Conservation (phyloP, 2,329 filamentous ascomycete genomes). For the Dactylonectria macrodidyma region DNA sequence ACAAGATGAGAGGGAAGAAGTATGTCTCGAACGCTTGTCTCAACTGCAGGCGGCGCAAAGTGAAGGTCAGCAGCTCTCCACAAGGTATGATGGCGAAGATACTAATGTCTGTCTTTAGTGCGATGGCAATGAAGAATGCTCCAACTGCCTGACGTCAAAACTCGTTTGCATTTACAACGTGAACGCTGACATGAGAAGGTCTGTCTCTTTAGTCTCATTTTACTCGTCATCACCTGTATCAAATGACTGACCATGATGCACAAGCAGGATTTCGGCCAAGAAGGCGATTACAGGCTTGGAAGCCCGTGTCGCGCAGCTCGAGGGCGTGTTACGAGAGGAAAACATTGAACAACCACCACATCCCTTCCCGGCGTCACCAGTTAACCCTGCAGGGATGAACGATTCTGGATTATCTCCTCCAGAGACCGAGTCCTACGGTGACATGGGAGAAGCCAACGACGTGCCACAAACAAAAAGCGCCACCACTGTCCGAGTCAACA, state of each 20-base stretch:
- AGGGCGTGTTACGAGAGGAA: background rate
- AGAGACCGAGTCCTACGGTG: too few relatives aligned
- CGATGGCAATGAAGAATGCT: slow-evolving; percentile 16
- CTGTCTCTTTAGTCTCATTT: too few relatives aligned
- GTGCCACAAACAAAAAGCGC: too few relatives aligned
- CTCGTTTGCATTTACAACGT: slow-evolving; percentile 23
- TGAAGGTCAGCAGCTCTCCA: slow-evolving; percentile 15
- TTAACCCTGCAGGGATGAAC: too few relatives aligned
- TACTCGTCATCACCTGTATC: background rate
- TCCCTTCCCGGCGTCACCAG: too few relatives aligned
- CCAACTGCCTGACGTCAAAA: slow-evolving; percentile 21
- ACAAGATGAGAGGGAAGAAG: slow-evolving; percentile 15
- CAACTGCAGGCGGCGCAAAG: slow-evolving; percentile 25
- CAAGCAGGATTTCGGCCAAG: background rate
- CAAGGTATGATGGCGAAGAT: background rate
- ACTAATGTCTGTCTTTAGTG: background rate
- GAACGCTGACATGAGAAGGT: slow-evolving; percentile 27
- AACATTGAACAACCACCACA: background rate
- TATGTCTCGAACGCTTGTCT: slow-evolving; percentile 27
- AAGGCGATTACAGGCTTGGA: background rate
- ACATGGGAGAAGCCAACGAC: too few relatives aligned
- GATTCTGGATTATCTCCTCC: too few relatives aligned
- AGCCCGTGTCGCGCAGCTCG: background rate
- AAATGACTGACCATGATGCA: background rate
- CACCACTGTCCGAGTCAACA: too few relatives aligned